Evolutionary conservation across 768 basidiomycete genomes (phyloP).

Genomic region (Collybia nuda): DNA sequence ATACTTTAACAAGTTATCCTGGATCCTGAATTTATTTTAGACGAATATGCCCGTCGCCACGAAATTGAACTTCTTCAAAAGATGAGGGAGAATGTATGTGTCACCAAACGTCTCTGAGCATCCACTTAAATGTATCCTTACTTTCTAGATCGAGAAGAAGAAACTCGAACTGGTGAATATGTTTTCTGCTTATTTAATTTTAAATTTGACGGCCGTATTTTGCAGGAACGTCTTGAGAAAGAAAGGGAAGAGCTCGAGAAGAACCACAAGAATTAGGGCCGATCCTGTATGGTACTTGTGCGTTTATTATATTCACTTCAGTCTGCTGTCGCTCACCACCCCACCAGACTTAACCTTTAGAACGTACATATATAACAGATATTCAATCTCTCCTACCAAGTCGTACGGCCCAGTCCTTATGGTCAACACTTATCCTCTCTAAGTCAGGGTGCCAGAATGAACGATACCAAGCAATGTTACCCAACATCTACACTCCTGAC

Average conservation of each 20-base stretch:
- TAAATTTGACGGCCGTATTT: background rate
- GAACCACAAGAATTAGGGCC: conserved; percentile 9
- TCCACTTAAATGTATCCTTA: background rate
- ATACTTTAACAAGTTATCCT: background rate
- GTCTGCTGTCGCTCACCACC: background rate
- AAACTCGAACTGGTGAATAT: conserved; percentile 31
- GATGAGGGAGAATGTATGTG: conserved; percentile 53
- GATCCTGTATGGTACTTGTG: background rate
- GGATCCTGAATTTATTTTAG: conserved; percentile 29
- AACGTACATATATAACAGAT: too few species aligned
- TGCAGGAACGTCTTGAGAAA: conserved; percentile 22
- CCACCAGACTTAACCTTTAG: too few species aligned
- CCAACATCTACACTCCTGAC: too few species aligned
- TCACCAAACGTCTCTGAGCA: background rate
- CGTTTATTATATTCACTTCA: background rate
- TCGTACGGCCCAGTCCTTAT: too few species aligned
- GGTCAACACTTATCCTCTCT: too few species aligned
- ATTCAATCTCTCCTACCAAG: too few species aligned
- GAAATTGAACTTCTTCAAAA: conserved; percentile 60
- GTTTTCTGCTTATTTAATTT: background rate
- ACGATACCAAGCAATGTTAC: too few species aligned
- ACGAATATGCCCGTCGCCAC: conserved; percentile 61
- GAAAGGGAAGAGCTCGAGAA: conserved; percentile 21
- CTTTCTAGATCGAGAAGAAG: conserved; percentile 32
- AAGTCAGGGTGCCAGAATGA: too few species aligned